phyloP scores from a whole-genome alignment of 805 yeast species.

The Diddensiella caesifluorescens region DNA sequence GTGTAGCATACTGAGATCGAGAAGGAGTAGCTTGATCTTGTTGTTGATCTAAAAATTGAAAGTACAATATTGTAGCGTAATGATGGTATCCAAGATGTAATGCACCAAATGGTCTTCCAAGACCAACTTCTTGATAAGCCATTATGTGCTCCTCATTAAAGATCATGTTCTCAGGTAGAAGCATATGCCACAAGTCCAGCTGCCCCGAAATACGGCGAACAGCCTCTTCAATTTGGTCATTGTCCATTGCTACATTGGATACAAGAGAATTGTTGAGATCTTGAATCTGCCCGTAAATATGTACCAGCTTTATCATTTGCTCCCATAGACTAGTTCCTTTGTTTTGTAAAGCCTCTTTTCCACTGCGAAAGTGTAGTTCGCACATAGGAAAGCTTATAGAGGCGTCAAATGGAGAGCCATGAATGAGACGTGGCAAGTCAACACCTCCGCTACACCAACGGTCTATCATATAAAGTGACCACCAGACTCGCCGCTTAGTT shows the following conservation, averaged over 20 bases:
- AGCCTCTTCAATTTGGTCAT: background rate
- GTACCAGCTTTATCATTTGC: slow-evolving; percentile 9
- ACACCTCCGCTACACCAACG: slow-evolving; percentile 9
- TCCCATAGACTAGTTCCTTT: slow-evolving; percentile 7
- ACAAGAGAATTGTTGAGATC: slow-evolving; percentile 7
- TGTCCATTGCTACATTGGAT: background rate
- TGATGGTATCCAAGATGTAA: slow-evolving; percentile 12
- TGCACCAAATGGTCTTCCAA: slow-evolving; percentile 12
- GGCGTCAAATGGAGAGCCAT: background rate
- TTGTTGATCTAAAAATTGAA: slow-evolving; percentile 11
- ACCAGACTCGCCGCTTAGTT: slow-evolving; percentile 10
- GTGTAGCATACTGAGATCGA: slow-evolving; percentile 5
- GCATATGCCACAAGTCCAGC: slow-evolving; percentile 2
- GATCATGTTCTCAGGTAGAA: slow-evolving; percentile 4
- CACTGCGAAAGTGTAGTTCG: slow-evolving; percentile 7
- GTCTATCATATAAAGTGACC: slow-evolving; percentile 11
- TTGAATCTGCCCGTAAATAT: slow-evolving; percentile 9
- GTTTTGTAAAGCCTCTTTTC: background rate
- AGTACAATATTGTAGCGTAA: slow-evolving; percentile 7
- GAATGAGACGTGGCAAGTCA: slow-evolving; percentile 7
- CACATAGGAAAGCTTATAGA: slow-evolving; percentile 5
- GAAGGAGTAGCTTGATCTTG: slow-evolving; percentile 2
- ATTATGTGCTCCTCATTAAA: slow-evolving; percentile 8
- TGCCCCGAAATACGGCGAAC: background rate
- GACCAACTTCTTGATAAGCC: slow-evolving; percentile 2